These are phyloP conservation scores for Fusarium annulatum DNA, from an alignment of 2,329 filamentous ascomycete species.

Conservation along the genomic window DNA sequence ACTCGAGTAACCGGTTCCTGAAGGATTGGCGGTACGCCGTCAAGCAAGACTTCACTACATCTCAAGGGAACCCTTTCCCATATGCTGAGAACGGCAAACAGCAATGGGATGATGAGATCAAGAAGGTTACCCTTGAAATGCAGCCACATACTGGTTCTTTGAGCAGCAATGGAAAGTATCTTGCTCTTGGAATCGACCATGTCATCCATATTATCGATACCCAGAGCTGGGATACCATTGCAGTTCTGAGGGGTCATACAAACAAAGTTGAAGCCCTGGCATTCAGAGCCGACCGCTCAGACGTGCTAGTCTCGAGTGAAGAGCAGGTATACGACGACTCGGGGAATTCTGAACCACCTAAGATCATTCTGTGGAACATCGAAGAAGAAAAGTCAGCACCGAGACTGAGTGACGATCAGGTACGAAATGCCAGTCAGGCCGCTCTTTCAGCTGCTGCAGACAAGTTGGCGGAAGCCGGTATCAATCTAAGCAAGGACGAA, in stretches of 20 bases:
- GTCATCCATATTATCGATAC: constrained; percentile 20
- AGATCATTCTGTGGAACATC: constrained; percentile 20
- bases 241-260: constrained; percentile 19
- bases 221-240: neutral
- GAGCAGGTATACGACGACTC: neutral
- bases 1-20: constrained; percentile 11
- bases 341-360: neutral
- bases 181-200: constrained; percentile 5
- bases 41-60: constrained; percentile 12
- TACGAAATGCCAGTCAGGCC: neutral
- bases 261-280: neutral
- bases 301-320: constrained; percentile 4
- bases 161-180: neutral
- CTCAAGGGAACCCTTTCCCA: neutral
- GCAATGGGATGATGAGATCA: constrained; percentile 17
- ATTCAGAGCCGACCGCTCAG: constrained; percentile 3
- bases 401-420: neutral
- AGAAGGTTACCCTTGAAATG: neutral
- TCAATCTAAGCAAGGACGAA: neutral
- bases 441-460: neutral
- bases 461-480: neutral
- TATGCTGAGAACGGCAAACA: constrained; percentile 8
- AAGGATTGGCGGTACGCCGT: constrained; percentile 26
- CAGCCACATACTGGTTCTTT: constrained; percentile 1
- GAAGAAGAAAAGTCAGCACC: neutral